Evolutionary conservation across 2,329 filamentous ascomycete species (phyloP).

Genomic region (Nemania serpens): DNA sequence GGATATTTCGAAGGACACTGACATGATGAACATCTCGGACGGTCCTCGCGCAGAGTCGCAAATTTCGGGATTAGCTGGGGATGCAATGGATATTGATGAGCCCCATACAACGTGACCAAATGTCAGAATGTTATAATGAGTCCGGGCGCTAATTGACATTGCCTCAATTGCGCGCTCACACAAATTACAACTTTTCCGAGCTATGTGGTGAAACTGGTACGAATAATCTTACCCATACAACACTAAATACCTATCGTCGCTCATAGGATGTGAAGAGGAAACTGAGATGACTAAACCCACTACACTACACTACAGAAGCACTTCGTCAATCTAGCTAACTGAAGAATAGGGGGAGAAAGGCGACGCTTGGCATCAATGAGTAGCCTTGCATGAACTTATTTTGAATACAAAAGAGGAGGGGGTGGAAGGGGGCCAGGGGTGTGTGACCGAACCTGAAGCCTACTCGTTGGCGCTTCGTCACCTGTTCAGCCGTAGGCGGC

Average conservation of each 20-base stretch:
- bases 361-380: not conserved
- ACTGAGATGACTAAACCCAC: not conserved
- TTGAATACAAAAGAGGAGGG: not conserved
- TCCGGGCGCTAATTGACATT: too few species aligned
- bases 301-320: not conserved
- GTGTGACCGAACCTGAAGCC: too few species aligned
- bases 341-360: not conserved
- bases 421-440: too few species aligned
- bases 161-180: too few species aligned
- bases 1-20: slow-evolving; percentile 25
- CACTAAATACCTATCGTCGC: not conserved
- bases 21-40: slow-evolving; percentile 28
- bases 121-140: not conserved
- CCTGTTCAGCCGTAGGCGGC: slow-evolving; percentile 1
- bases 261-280: not conserved
- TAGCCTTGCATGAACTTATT: not conserved
- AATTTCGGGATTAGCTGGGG: not conserved
- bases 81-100: slow-evolving; percentile 23
- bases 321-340: slow-evolving; percentile 1
- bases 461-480: not conserved
- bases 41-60: not conserved
- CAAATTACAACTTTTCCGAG: too few species aligned
- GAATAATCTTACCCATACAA: not conserved
- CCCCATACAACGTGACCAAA: not conserved
- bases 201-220: not conserved